Evolutionary conservation across 2,329 filamentous ascomycete species (phyloP).

Genomic region (Cladophialophora carrionii): DNA sequence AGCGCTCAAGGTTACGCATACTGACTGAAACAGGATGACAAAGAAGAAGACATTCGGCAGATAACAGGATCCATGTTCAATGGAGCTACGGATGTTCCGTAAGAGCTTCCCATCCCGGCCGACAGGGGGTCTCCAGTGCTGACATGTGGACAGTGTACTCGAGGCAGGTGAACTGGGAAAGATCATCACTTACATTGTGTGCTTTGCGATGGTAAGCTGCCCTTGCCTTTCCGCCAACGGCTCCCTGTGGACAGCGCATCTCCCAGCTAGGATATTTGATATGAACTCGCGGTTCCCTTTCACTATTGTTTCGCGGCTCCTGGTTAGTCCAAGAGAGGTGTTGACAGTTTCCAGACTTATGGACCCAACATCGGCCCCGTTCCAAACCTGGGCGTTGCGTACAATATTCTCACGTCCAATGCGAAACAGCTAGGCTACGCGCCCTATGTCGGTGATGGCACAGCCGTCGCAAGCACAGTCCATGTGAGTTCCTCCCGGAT

Average conservation of each 20-base stretch:
- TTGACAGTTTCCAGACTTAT: slow-evolving; percentile 13
- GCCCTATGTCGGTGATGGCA: slow-evolving; percentile 29
- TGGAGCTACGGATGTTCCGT: slow-evolving; percentile 23
- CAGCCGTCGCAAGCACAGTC: slow-evolving; percentile 22
- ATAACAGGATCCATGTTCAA: slow-evolving; percentile 29
- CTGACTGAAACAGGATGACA: slow-evolving; percentile 22
- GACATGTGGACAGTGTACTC: slow-evolving; percentile 11
- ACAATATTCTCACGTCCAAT: slow-evolving; percentile 20
- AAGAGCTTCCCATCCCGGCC: neutral
- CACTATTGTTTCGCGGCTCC: neutral
- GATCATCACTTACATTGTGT: slow-evolving; percentile 29
- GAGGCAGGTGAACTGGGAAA: slow-evolving; percentile 27
- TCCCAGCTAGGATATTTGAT: neutral
- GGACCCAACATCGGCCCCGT: slow-evolving; percentile 24
- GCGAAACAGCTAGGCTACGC: slow-evolving; percentile 20
- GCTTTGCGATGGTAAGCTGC: slow-evolving; percentile 13
- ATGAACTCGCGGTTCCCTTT: neutral
- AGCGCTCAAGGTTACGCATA: neutral
- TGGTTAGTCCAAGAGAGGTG: neutral
- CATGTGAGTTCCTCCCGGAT: slow-evolving; percentile 4
- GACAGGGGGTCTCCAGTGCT: neutral
- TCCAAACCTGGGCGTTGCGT: slow-evolving; percentile 21
- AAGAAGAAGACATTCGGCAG: slow-evolving; percentile 27
- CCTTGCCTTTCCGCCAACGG: neutral
- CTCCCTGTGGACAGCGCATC: neutral